Evolutionary conservation across 257 asterid genomes (phyloP), one percentile per base, ranked within the genome.

Genomic region (Fraxinus anomala): DNA sequence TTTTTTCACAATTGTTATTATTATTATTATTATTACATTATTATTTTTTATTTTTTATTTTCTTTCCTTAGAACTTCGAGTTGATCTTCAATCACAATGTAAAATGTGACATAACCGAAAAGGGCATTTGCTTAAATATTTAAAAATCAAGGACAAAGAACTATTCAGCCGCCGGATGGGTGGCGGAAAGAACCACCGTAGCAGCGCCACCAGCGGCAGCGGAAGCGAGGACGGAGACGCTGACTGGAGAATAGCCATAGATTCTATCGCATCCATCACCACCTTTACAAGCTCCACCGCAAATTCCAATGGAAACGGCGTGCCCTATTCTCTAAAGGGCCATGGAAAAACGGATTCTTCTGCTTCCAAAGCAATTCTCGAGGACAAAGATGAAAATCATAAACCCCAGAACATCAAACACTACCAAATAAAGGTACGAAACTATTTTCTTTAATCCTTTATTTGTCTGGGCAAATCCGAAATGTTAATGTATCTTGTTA

Each of bases 201-300:
- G 78, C 39, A 65, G 77, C 69, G 68, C 85, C 85, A 71, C 72
- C 7, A 83, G 87, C 83, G 87, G 94, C 83, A 90, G 98, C 26
- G 92, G 92, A 16, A 96, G 92, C 73, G 97, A 92, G 81, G 98
- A 94, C 78, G 97, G 97, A 33, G 91, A 90, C 77, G 94, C 96
- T 73, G 85, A 84, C 61, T 92, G 98, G 98, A 91, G 86, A 76
- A 91, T 92, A 73, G 97, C 98, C 89, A 90, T 94, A 59, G 89
- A 89, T 71, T 94, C 97, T 19, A 84, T 87, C 12, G 88, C 90
- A 73, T 26, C 92, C 81, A 28, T 86, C 72, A 40, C 88, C 70
- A 30, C 86, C 69, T 40, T 75, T 59, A 49, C 73, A 51, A 56
- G 68, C 68, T 21, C 72, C 59, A 54, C 56, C 17, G 82, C 66